Conservation (phyloP, 345 rosid genomes). For the Citropsis articulata region DNA sequence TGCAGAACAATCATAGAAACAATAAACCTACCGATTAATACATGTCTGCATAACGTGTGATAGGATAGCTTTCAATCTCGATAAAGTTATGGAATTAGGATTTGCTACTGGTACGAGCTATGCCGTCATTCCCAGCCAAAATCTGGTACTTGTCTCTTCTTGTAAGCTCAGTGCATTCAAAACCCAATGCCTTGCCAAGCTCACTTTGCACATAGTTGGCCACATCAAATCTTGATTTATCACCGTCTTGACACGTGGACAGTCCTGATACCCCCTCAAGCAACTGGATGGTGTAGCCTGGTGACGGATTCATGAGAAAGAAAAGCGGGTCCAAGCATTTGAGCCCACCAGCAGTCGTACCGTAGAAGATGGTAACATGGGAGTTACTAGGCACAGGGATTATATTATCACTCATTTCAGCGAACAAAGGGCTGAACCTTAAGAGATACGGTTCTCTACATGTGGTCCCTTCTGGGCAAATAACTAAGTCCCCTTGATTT, state of each 20-base stretch:
- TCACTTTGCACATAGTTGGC: slow-evolving; percentile 59
- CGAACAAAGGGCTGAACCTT: slow-evolving; percentile 72
- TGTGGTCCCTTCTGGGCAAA: slow-evolving; percentile 90
- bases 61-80: background rate
- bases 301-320: slow-evolving; percentile 63
- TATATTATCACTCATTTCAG: slow-evolving; percentile 55
- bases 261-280: slow-evolving; percentile 41
- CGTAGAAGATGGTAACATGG: slow-evolving; percentile 54
- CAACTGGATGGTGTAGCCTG: slow-evolving; percentile 37
- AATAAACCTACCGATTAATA: background rate
- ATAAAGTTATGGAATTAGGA: background rate
- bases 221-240: slow-evolving; percentile 45
- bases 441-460: slow-evolving; percentile 74
- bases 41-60: background rate
- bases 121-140: slow-evolving; percentile 80
- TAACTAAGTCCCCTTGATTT: slow-evolving; percentile 56
- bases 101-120: slow-evolving; percentile 9
- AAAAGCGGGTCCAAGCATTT: slow-evolving; percentile 72
- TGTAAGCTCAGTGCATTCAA: slow-evolving; percentile 63
- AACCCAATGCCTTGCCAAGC: slow-evolving; percentile 55
- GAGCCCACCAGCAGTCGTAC: slow-evolving; percentile 72
- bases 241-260: slow-evolving; percentile 23
- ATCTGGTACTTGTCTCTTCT: slow-evolving; percentile 71
- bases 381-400: slow-evolving; percentile 58
- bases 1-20: background rate